A percentile compares a stretch with the other conserved stretches of the same genome.
Evolutionary conservation across 768 basidiomycete species (phyloP).

Genomic region (Termitomyces sp.): DNA sequence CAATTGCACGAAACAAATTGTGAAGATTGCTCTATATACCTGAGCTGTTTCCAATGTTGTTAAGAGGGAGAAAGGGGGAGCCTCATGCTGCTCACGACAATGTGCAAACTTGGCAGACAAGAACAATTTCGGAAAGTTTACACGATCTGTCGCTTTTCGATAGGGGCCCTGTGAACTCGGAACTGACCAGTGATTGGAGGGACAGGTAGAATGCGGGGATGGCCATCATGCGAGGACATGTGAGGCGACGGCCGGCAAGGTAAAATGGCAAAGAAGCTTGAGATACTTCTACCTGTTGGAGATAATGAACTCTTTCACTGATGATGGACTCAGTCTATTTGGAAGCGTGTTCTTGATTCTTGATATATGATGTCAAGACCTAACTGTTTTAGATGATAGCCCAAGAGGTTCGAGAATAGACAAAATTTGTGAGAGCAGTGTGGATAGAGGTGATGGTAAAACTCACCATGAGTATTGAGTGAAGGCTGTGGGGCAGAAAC

Average conservation of each 20-base stretch:
- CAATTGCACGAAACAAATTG: too few relatives aligned
- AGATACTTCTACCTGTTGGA: not conserved
- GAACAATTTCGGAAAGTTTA: too few relatives aligned
- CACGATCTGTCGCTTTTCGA: too few relatives aligned
- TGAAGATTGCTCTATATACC: too few relatives aligned
- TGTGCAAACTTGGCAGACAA: too few relatives aligned
- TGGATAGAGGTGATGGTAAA: not conserved
- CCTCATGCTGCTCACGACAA: too few relatives aligned
- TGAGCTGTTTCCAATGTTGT: too few relatives aligned
- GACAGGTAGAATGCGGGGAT: not conserved
- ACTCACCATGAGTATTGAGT: not conserved
- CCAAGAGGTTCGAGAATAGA: not conserved
- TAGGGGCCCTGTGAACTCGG: too few relatives aligned
- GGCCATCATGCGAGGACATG: too few relatives aligned
- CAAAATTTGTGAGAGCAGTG: not conserved
- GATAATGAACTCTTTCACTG: not conserved
- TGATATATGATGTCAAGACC: not conserved
- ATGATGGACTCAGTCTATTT: not conserved
- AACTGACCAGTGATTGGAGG: too few relatives aligned
- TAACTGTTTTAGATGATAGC: not conserved
- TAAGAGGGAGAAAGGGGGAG: too few relatives aligned
- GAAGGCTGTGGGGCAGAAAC: not conserved
- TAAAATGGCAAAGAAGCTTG: not conserved
- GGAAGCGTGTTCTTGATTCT: not conserved
- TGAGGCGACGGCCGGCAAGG: too few relatives aligned